Evolutionary conservation across 176 grass and related monocot genomes (phyloP).

Genomic region (Oryza glumipatula): DNA sequence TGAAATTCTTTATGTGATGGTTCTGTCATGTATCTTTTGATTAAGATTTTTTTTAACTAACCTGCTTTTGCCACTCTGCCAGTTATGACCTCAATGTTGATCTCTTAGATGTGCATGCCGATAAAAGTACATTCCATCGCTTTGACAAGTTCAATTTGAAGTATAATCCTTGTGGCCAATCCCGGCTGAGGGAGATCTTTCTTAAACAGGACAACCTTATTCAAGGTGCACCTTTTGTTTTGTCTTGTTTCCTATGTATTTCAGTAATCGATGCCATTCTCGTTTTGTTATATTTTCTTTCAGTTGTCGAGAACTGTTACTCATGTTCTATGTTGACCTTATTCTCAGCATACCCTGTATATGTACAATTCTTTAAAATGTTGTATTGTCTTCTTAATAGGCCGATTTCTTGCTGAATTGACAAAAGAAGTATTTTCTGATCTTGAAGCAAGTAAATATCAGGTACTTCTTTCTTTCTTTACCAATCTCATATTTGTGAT

Average conservation of each 20-base stretch:
- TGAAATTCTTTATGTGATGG: slow-evolving; percentile 27
- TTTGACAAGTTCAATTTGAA: slow-evolving; percentile 99
- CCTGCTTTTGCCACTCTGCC: slow-evolving; percentile 21
- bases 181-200: slow-evolving; percentile 91
- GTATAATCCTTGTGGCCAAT: slow-evolving; percentile 96
- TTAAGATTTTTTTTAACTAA: slow-evolving; percentile 4
- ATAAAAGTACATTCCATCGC: slow-evolving; percentile 98
- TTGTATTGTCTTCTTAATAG: slow-evolving; percentile 37
- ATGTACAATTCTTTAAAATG: slow-evolving; percentile 23
- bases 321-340: slow-evolving; percentile 12
- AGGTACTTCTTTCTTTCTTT: slow-evolving; percentile 53
- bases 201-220: slow-evolving; percentile 98
- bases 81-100: slow-evolving; percentile 98
- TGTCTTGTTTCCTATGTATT: slow-evolving; percentile 24
- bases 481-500: background rate
- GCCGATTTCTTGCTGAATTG: slow-evolving; percentile 85
- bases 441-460: slow-evolving; percentile 95
- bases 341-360: background rate
- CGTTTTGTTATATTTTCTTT: background rate
- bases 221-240: slow-evolving; percentile 63
- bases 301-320: slow-evolving; percentile 8
- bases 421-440: slow-evolving; percentile 95
- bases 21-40: slow-evolving; percentile 11
- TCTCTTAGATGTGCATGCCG: slow-evolving; percentile 95
- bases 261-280: background rate